Percentiles rank a stretch among this genome's conserved stretches.
phyloP scores from a whole-genome alignment of 2,329 filamentous ascomycete species.

The Aspergillus tanneri region DNA sequence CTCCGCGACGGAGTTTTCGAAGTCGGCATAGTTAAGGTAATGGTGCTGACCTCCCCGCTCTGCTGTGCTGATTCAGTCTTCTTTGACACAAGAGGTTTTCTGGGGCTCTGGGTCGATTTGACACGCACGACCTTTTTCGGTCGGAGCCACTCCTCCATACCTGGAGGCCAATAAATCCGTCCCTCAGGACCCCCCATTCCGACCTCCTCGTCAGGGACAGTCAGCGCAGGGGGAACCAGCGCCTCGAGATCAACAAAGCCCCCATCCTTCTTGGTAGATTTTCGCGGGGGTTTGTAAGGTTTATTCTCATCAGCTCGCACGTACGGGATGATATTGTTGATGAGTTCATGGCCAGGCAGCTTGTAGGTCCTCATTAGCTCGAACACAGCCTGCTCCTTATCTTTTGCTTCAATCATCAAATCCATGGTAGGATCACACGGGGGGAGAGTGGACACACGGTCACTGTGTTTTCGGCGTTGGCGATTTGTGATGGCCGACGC shows the following conservation, averaged over 20 bases:
- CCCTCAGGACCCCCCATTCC: slow-evolving; percentile 82
- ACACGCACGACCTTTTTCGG: slow-evolving; percentile 63
- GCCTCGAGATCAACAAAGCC: slow-evolving; percentile 44
- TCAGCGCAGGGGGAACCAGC: slow-evolving; percentile 41
- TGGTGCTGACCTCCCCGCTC: slow-evolving; percentile 9
- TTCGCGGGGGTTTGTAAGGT: slow-evolving; percentile 50
- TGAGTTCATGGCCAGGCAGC: slow-evolving; percentile 72
- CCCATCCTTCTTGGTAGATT: slow-evolving; percentile 48
- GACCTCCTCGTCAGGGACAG: slow-evolving; percentile 66
- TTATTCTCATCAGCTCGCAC: slow-evolving; percentile 74
- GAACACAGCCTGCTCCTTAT: slow-evolving; percentile 95
- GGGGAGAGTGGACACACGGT: slow-evolving; percentile 74
- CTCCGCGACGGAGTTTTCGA: slow-evolving; percentile 16
- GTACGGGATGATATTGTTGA: slow-evolving; percentile 76
- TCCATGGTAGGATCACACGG: slow-evolving; percentile 83
- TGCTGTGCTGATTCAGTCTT: slow-evolving; percentile 13
- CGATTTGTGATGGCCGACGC: slow-evolving; percentile 72
- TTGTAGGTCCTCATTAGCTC: slow-evolving; percentile 88
- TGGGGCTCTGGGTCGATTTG: slow-evolving; percentile 24
- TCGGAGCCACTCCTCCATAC: slow-evolving; percentile 86
- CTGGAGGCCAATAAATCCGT: slow-evolving; percentile 85
- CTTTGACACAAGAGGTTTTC: slow-evolving; percentile 17
- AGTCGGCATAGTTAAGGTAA: slow-evolving; percentile 17
- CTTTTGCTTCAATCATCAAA: slow-evolving; percentile 98
- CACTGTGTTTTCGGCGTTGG: slow-evolving; percentile 80